A percentile compares a stretch with the other conserved stretches of the same genome.
Evolutionary conservation across 139 green algal species (phyloP).

Genomic region (Chlorella sorokiniana): DNA sequence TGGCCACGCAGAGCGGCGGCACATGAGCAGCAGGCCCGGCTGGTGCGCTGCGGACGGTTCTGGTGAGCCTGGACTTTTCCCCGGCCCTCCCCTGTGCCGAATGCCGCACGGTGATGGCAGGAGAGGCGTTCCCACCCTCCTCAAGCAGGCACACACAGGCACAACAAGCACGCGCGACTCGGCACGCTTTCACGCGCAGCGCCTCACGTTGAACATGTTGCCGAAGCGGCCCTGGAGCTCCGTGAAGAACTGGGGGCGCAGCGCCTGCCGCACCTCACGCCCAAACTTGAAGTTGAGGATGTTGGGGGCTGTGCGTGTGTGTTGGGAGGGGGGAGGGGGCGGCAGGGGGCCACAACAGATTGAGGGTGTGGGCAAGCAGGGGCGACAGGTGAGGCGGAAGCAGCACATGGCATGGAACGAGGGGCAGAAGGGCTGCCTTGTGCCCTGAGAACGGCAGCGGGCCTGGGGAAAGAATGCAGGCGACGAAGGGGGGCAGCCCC

Average conservation of each 20-base stretch:
- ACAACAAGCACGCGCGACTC: not conserved
- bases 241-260: conserved; percentile 69
- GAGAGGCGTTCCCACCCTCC: no score
- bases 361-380: not conserved
- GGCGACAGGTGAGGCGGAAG: not conserved
- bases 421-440: not conserved
- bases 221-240: conserved; percentile 73
- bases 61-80: no score
- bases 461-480: not conserved
- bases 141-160: not conserved
- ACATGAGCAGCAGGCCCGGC: no score
- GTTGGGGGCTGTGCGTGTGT: conserved; percentile 39
- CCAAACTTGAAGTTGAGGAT: conserved; percentile 70
- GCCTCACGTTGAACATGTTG: conserved; percentile 76
- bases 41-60: no score
- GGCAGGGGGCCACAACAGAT: not conserved
- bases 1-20: no score
- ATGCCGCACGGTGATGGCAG: no score
- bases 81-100: no score
- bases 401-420: not conserved
- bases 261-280: conserved; percentile 51
- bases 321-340: no score
- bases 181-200: not conserved
- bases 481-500: not conserved
- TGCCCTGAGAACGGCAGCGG: no score